Conservation (phyloP, 1,284 basidiomycete species). For the Microbotryum saponariae region DNA sequence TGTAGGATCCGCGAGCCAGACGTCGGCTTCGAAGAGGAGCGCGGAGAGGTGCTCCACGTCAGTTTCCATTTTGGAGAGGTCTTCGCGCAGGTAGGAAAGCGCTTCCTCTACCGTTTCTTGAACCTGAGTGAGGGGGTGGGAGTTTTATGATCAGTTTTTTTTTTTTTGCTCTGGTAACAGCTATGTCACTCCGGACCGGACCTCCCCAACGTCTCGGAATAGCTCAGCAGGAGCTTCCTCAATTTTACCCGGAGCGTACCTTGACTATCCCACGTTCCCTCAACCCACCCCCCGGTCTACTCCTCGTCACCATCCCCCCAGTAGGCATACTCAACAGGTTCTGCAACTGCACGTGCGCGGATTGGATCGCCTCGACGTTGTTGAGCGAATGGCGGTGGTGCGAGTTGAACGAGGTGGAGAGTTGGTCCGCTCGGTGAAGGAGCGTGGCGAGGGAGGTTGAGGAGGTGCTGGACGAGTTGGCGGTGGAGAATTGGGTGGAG, state of each 20-base stretch:
- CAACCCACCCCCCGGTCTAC: slow-evolving; percentile 26
- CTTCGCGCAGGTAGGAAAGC: slow-evolving; percentile 18
- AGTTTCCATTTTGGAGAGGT: slow-evolving; percentile 24
- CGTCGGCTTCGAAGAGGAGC: slow-evolving; percentile 27
- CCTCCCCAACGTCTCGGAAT: too few species aligned
- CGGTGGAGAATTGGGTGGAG: too few species aligned
- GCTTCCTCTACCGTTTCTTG: slow-evolving; percentile 30
- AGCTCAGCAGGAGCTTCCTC: background rate
- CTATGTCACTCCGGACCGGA: too few species aligned
- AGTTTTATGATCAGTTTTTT: too few species aligned
- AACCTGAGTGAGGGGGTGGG: slow-evolving; percentile 3
- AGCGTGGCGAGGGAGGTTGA: slow-evolving; percentile 16
- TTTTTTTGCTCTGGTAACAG: too few species aligned
- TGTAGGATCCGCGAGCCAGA: slow-evolving; percentile 22
- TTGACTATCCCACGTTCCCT: slow-evolving; percentile 23
- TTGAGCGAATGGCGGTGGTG: slow-evolving; percentile 25
- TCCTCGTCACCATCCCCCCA: slow-evolving; percentile 17
- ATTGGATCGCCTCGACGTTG: slow-evolving; percentile 16
- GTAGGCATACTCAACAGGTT: slow-evolving; percentile 24
- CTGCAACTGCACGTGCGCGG: slow-evolving; percentile 20
- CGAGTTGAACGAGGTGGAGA: slow-evolving; percentile 22
- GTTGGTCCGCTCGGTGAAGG: slow-evolving; percentile 26
- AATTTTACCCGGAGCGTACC: background rate
- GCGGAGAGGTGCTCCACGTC: slow-evolving; percentile 25
- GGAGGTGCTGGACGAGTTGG: too few species aligned